Conservation (phyloP, 1,139 yeast species). For the Tardiomyces digboiensis region DNA sequence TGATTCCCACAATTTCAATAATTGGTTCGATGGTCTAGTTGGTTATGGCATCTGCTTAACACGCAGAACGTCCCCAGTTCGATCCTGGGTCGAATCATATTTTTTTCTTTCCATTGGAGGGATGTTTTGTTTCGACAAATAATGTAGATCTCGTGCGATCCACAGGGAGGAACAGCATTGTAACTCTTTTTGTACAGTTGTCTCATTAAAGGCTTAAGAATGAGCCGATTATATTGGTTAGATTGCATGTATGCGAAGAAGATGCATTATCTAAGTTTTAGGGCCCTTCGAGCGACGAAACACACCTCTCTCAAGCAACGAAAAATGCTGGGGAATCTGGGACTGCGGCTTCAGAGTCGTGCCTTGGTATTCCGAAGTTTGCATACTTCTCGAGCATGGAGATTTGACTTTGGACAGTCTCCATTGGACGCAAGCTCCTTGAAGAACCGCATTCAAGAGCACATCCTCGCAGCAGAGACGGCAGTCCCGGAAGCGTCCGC, state of each 20-base stretch:
- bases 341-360: background rate
- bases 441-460: background rate
- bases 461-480: background rate
- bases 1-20: too few species aligned
- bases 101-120: too few species aligned
- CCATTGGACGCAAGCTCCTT: slow-evolving; percentile 2
- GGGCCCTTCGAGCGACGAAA: too few species aligned
- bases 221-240: too few species aligned
- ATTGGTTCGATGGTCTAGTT: slow-evolving; percentile 85
- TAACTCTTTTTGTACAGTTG: too few species aligned
- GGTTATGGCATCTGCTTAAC: slow-evolving; percentile 99
- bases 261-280: too few species aligned
- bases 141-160: too few species aligned
- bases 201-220: too few species aligned
- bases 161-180: too few species aligned
- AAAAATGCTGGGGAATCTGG: background rate
- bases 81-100: slow-evolving; percentile 97
- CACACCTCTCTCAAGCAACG: too few species aligned
- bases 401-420: slow-evolving; percentile 1
- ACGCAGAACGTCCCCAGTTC: slow-evolving; percentile 99
- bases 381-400: slow-evolving; percentile 2
- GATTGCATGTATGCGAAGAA: too few species aligned
- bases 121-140: too few species aligned
- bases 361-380: background rate
- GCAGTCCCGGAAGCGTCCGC: slow-evolving; percentile 2